Evolutionary conservation across 768 basidiomycete genomes (phyloP), one percentile per base, ranked within the genome.

Genomic region (Panaeolus cyanescens): DNA sequence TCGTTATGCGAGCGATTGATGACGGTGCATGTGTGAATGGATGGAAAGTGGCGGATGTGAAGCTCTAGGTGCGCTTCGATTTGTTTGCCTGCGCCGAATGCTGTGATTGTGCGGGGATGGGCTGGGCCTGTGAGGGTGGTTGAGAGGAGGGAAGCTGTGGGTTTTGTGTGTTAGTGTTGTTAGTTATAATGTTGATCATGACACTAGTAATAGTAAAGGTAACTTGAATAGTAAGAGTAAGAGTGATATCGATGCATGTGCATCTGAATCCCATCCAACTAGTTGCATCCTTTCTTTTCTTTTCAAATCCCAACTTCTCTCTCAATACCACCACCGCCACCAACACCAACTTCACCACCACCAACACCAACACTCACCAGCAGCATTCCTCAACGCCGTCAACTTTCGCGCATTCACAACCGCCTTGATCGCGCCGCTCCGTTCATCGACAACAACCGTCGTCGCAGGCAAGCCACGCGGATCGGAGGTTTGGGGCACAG

Each of bases 321-420:
- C n/a, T n/a, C n/a, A n/a, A n/a, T n/a, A n/a, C n/a, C n/a, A n/a
- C n/a, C n/a, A n/a, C n/a, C n/a, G n/a, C n/a, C n/a, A n/a, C n/a
- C n/a, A n/a, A n/a, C n/a, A n/a, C n/a, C n/a, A n/a, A n/a, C n/a
- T n/a, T n/a, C n/a, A n/a, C n/a, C n/a, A n/a, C n/a, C n/a, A n/a
- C n/a, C n/a, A n/a, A n/a, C n/a, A 54, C 33, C 9, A n/a, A 56
- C 7, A 67, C 72, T 30, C 62, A 89, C 93, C 91, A 63, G 91
- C 91, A 55, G 93, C 93, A 59, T 91, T 96, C 40, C 95, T 74
- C 31, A 94, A 73, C 5, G 93, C 90, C 1, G 95, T 96, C 66
- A 96, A 74, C 36, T 79, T 80, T 30, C 88, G 77, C 1, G 94
- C 90, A 68, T 96, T 96, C 19, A 96, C 74, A 32, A 96, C 75